Base-by-base conservation (phyloP, 495 filamentous ascomycete species). In the Podospora tetraspora region DNA sequence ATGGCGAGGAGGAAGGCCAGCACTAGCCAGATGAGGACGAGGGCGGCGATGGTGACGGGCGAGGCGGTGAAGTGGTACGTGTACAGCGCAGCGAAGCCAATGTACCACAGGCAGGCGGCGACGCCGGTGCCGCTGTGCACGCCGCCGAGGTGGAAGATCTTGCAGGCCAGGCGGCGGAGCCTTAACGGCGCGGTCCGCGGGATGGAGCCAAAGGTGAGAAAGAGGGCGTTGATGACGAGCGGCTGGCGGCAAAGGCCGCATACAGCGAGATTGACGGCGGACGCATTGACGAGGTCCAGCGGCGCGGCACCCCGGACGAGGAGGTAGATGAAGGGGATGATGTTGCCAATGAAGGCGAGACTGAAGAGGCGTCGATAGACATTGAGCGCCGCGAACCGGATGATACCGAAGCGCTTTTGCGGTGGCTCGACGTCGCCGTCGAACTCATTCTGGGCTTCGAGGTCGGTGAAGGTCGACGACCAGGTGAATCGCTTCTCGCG, bases 71-170 rank as follows among this genome's bases (percentile, higher is more conserved):
- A 81, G 27, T 79, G 81, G 71, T 72, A 79, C 1, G 87, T 89
- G 67, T 85, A 78, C 16, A 82, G 64, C 23, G 69, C 76, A 0
- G 80, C 78, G 63, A 84, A 82, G 22, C 80, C 73, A 24, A 87
- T 73, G 79, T 91, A 93, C 91, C 91, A 94, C 30, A 90, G 72
- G 3, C 87, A 80, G 1, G 89, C 83, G 22, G 88, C 88, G 3
- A 91, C 80, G 56, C 88, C 91, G 63, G 88, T 87, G 32, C 90
- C 89, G 72, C 86, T 90, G 73, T 93, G 91, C 4, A 92, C 81
- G 32, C 91, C 91, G 61, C 91, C 91, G 71, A 90, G 87, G 71
- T 92, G 88, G 73, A 92, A 93, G 30, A 91, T 82, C 70, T 92
- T 91, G 59, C 89, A 87, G 3, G 87, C 83, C 27, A 87, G 77